Evolutionary conservation across 441 rosid genomes (phyloP).

Genomic region (Daphne laureola): DNA sequence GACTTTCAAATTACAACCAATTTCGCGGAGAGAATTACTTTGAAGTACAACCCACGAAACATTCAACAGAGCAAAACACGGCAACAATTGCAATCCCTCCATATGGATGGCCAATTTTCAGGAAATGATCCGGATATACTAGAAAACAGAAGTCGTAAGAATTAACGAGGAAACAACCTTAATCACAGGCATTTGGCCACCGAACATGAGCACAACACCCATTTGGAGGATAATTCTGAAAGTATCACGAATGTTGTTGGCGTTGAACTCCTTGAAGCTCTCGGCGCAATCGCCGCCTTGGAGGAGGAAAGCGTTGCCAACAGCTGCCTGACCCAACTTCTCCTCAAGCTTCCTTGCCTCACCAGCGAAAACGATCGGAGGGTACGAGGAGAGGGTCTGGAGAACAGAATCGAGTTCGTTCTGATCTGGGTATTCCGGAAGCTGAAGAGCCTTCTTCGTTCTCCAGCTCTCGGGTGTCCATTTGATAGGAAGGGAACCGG

Average conservation of each 20-base stretch:
- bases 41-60: no score
- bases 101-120: no score
- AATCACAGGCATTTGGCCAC: slow-evolving; percentile 49
- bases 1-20: no score
- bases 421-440: slow-evolving; percentile 25
- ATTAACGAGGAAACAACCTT: slow-evolving; percentile 21
- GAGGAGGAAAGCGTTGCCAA: slow-evolving; percentile 43
- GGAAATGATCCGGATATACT: no score
- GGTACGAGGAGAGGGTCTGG: slow-evolving; percentile 19
- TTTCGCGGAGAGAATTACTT: no score
- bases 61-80: no score
- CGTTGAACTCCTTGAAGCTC: slow-evolving; percentile 57
- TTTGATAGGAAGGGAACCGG: slow-evolving; percentile 4
- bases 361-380: slow-evolving; percentile 25
- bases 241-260: slow-evolving; percentile 49
- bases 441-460: slow-evolving; percentile 24
- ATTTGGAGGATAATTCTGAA: slow-evolving; percentile 49
- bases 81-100: no score
- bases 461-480: slow-evolving; percentile 26
- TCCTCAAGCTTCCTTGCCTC: slow-evolving; percentile 30
- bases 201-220: slow-evolving; percentile 61
- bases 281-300: slow-evolving; percentile 59
- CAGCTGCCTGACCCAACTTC: slow-evolving; percentile 37
- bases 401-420: slow-evolving; percentile 19
- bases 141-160: no score